These are phyloP conservation scores for Kokia cookei DNA, from an alignment of 441 rosid genomes.

Conservation along the genomic window DNA sequence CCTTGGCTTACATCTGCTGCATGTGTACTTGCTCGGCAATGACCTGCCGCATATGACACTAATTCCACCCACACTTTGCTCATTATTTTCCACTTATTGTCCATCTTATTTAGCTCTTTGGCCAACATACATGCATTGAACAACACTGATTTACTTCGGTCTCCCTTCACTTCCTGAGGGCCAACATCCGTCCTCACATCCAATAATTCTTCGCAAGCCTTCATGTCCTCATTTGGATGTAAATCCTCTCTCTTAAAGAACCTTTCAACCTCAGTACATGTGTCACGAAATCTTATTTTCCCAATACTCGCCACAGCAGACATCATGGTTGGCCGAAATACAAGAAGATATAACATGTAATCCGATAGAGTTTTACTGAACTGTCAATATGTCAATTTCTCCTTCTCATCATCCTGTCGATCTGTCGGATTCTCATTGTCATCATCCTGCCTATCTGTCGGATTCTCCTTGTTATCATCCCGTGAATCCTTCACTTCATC, in stretches of 20 bases:
- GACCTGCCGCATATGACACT: conserved; percentile 15
- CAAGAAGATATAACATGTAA: conserved; percentile 23
- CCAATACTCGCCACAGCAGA: conserved; percentile 17
- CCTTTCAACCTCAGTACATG: conserved; percentile 13
- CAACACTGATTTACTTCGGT: conserved; percentile 10
- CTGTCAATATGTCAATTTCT: not conserved
- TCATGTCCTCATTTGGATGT: not conserved
- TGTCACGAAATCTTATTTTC: conserved; percentile 20
- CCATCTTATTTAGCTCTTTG: conserved; percentile 1
- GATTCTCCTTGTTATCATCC: not conserved
- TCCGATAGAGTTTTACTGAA: conserved; percentile 20
- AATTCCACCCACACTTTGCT: conserved; percentile 31
- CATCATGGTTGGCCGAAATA: conserved; percentile 14
- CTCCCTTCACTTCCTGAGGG: conserved; percentile 13
- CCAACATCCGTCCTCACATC: conserved; percentile 4
- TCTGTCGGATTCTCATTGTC: too few species aligned
- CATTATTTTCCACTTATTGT: conserved; percentile 8
- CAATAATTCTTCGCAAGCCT: not conserved
- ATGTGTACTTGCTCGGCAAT: conserved; percentile 7
- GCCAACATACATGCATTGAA: conserved; percentile 10
- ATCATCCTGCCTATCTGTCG: not conserved
- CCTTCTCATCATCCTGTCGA: too few species aligned
- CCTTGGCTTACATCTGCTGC: conserved; percentile 18
- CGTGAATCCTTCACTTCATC: not conserved
- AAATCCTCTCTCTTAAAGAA: not conserved